phyloP scores from a whole-genome alignment of 1,139 yeast species.

The Cylindricascospora bacillispora region DNA sequence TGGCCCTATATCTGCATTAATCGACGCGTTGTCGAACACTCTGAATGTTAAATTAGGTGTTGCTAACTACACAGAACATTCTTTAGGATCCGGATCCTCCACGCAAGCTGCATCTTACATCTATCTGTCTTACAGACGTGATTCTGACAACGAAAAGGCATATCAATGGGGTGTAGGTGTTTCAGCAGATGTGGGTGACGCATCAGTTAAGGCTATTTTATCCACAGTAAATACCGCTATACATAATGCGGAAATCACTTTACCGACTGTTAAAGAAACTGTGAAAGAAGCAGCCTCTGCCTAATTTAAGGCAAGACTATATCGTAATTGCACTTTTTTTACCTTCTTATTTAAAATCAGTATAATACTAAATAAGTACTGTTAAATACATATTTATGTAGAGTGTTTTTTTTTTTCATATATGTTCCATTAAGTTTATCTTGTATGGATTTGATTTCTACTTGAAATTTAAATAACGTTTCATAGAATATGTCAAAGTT shows the following conservation, averaged over 20 bases:
- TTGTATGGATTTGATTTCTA: no score
- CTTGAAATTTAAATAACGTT: no score
- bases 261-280: slow-evolving; percentile 1
- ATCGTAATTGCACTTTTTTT: no score
- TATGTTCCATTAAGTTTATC: no score
- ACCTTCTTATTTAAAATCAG: no score
- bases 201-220: slow-evolving; percentile 69
- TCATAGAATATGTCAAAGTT: no score
- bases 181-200: slow-evolving; percentile 83
- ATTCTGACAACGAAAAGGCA: slow-evolving; percentile 32
- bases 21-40: slow-evolving; percentile 58
- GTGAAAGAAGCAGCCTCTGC: no score
- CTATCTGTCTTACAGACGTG: slow-evolving; percentile 39
- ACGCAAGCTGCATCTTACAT: slow-evolving; percentile 88
- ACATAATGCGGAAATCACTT: slow-evolving; percentile 18
- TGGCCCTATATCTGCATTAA: slow-evolving; percentile 89
- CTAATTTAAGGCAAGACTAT: no score
- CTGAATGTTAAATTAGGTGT: slow-evolving; percentile 57
- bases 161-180: slow-evolving; percentile 90
- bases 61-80: slow-evolving; percentile 79
- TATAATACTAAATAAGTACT: no score
- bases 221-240: slow-evolving; percentile 49
- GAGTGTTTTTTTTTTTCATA: no score
- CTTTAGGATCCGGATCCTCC: slow-evolving; percentile 75
- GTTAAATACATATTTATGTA: no score